Percentiles rank a stretch among this genome's conserved stretches.
phyloP scores from a whole-genome alignment of 441 rosid genomes.

The Erodium trifolium region DNA sequence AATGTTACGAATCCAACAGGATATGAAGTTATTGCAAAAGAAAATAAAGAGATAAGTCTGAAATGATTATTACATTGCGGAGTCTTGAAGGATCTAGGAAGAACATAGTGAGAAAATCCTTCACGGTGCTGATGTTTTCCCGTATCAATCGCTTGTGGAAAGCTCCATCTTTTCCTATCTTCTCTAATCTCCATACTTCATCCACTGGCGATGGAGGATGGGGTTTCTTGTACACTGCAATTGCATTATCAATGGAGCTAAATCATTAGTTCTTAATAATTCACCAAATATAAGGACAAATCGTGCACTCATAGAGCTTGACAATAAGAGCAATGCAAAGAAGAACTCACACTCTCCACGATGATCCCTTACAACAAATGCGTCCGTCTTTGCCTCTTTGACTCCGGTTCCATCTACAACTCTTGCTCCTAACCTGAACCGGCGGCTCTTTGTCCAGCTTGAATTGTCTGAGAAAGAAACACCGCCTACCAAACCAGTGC shows the following conservation, averaged over 20 bases:
- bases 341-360: slow-evolving; percentile 92
- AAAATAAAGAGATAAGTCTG: too few relatives aligned
- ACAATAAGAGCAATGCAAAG: not conserved
- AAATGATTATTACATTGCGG: slow-evolving; percentile 47
- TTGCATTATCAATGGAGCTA: slow-evolving; percentile 5
- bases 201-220: slow-evolving; percentile 77
- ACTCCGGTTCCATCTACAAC: slow-evolving; percentile 51
- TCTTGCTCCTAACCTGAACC: slow-evolving; percentile 82
- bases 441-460: slow-evolving; percentile 99
- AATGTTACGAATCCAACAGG: too few relatives aligned
- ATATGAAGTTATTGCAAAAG: too few relatives aligned
- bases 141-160: slow-evolving; percentile 73
- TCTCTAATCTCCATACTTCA: slow-evolving; percentile 96
- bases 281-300: not conserved
- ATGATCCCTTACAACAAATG: slow-evolving; percentile 90
- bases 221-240: slow-evolving; percentile 34
- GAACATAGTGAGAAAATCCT: slow-evolving; percentile 69
- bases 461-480: slow-evolving; percentile 90
- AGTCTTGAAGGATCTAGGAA: slow-evolving; percentile 61
- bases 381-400: slow-evolving; percentile 68
- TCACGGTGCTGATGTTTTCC: slow-evolving; percentile 62
- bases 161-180: slow-evolving; percentile 98
- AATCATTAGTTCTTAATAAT: too few relatives aligned
- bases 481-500: slow-evolving; percentile 55
- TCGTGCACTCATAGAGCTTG: not conserved